Percentiles rank a stretch among this genome's conserved stretches.
Evolutionary conservation across 768 basidiomycete species (phyloP).

Genomic region (Amanita pseudoporphyria): DNA sequence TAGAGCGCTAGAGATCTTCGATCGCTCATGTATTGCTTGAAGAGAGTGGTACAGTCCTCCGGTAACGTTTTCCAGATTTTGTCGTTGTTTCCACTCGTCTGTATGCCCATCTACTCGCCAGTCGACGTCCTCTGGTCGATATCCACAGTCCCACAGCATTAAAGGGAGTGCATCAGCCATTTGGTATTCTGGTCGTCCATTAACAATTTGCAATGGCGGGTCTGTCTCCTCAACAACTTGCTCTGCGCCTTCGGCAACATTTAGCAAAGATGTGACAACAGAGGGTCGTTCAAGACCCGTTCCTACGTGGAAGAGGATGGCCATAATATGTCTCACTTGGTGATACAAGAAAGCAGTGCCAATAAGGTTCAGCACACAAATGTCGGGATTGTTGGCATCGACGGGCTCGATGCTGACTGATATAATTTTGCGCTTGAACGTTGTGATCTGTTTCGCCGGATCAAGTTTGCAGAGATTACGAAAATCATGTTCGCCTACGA

Average conservation of each 20-base stretch:
- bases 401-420: conserved; percentile 54
- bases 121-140: conserved; percentile 49
- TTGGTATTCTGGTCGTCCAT: conserved; percentile 78
- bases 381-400: conserved; percentile 19
- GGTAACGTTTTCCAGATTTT: conserved; percentile 15
- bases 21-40: conserved; percentile 44
- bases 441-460: conserved; percentile 80
- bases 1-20: conserved; percentile 54
- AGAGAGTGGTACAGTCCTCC: conserved; percentile 41
- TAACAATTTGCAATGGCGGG: conserved; percentile 35
- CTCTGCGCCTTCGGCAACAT: conserved; percentile 45
- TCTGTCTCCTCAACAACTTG: conserved; percentile 13
- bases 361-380: conserved; percentile 74
- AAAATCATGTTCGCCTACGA: conserved; percentile 91
- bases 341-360: conserved; percentile 92
- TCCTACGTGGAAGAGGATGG: conserved; percentile 82
- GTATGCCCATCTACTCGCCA: conserved; percentile 55
- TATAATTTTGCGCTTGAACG: conserved; percentile 61
- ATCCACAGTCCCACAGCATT: conserved; percentile 86
- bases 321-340: conserved; percentile 94
- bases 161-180: conserved; percentile 92
- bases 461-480: conserved; percentile 94
- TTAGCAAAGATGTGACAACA: conserved; percentile 64
- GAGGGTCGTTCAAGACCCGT: conserved; percentile 65
- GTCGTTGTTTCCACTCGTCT: conserved; percentile 20